Evolutionary conservation across 2,329 filamentous ascomycete species (phyloP), one percentile per base, ranked within the genome.

Genomic region (Parastagonospora nodorum): DNA sequence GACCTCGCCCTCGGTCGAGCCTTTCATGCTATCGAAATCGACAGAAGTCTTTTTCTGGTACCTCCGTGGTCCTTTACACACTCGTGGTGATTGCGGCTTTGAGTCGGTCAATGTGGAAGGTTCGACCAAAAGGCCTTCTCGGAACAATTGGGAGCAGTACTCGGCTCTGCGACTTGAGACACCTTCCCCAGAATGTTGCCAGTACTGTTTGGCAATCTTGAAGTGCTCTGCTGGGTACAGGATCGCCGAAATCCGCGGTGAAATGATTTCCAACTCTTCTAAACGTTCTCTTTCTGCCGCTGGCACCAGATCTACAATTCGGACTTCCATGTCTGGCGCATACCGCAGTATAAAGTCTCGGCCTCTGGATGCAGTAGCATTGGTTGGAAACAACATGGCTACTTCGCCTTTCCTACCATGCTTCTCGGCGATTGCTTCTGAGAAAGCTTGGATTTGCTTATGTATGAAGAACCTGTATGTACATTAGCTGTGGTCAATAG

Each of bases 181-280:
- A 12, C 94, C 94, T 55, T 96, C 92, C 15, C 94, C 94, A 0
- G 90, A 89, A 73, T 99, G 94, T 72, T 97, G 94, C 94, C 94
- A 99, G 67, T 96, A 97, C 65, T 92, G 84, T 73, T 97, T 97
- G n/a, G 91, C 90, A 51, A 89, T 74, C 4, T 84, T 76, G 63
- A 88, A 92, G 14, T 85, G 76, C 10, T 86, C 83, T 39, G 82
- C 78, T 0, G 87, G 84, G 62, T 88, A 91, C 36, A 97, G 69
- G 2, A 96, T 86, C 19, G 77, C 78, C 5, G 74, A 79, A 3
- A 81, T 57, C 33, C 64, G 71, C 0, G 78, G 77, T 15, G 74
- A 72, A 4, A 79, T 78, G 30, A 80, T 75, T 5, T 71, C 67
- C 8, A 69, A 50, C n/a, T 71, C 68, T 36, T 80, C 74, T 1